Percentiles rank a stretch among this genome's conserved stretches.
Evolutionary conservation across 495 filamentous ascomycete species (phyloP).

Genomic region (Amphirosellinia nigrospora): DNA sequence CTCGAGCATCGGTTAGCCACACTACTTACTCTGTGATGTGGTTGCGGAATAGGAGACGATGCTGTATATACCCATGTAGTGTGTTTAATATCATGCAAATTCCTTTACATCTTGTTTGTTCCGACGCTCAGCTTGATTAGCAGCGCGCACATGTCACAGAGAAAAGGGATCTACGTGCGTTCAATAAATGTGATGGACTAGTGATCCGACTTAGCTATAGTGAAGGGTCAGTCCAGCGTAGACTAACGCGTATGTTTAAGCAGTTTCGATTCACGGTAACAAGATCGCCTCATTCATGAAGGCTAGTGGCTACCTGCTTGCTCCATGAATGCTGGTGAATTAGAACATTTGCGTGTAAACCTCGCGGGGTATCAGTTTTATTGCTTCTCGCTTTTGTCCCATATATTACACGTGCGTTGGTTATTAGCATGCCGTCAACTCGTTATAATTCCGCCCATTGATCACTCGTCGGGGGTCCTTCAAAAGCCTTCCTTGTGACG

Average conservation of each 20-base stretch:
- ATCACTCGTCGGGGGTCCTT: neutral
- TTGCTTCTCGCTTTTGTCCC: neutral
- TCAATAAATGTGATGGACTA: too few relatives aligned
- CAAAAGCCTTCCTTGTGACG: neutral
- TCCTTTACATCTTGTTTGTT: neutral
- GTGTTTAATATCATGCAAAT: conserved; percentile 14
- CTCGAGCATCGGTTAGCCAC: neutral
- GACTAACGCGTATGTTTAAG: too few relatives aligned
- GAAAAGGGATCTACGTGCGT: neutral
- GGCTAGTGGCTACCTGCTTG: too few relatives aligned
- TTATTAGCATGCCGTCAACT: neutral
- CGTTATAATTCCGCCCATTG: neutral
- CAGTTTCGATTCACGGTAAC: too few relatives aligned
- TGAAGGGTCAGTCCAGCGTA: too few relatives aligned
- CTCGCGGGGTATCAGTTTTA: conserved; percentile 14
- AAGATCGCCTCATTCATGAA: too few relatives aligned
- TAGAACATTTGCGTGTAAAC: too few relatives aligned
- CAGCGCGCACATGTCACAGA: neutral
- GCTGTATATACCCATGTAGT: conserved; percentile 27
- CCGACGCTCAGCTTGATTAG: too few relatives aligned
- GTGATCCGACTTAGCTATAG: too few relatives aligned
- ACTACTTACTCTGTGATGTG: neutral
- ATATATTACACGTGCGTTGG: neutral
- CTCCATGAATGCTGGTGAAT: too few relatives aligned
- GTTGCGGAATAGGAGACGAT: neutral